A percentile compares a stretch with the other conserved stretches of the same genome.
Conservation (phyloP, 2,329 filamentous ascomycete genomes). For the Colletotrichum viniferum region DNA sequence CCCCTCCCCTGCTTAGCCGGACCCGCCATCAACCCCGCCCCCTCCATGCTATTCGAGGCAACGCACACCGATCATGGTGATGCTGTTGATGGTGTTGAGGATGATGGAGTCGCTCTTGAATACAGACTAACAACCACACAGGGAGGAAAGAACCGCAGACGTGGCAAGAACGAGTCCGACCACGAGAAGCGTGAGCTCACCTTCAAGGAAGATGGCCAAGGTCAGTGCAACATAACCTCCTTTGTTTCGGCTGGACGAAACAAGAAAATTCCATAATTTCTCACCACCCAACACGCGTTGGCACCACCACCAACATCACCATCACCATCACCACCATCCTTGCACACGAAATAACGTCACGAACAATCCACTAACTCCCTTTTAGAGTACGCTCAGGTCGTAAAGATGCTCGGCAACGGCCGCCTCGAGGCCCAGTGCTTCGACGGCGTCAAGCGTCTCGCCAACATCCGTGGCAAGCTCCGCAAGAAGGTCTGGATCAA, state of each 20-base stretch:
- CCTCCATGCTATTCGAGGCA: constrained; percentile 13
- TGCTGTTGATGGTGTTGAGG: not conserved
- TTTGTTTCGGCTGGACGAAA: not conserved
- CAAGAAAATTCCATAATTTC: not conserved
- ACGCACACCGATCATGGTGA: constrained; percentile 8
- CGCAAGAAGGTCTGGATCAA: constrained; percentile 99
- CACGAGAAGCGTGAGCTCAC: constrained; percentile 98
- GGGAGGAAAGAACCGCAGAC: constrained; percentile 98
- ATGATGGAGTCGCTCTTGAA: not conserved
- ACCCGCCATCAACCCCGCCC: constrained; percentile 23
- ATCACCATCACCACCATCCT: too few species aligned
- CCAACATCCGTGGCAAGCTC: constrained; percentile 82
- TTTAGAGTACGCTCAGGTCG: constrained; percentile 85
- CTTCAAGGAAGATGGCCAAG: constrained; percentile 98
- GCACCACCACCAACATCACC: not conserved
- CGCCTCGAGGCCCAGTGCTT: constrained; percentile 94
- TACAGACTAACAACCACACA: constrained; percentile 41
- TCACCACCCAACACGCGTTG: not conserved
- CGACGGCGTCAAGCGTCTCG: constrained; percentile 83
- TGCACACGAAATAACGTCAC: not conserved
- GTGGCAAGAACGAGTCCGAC: constrained; percentile 99
- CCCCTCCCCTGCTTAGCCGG: constrained; percentile 14
- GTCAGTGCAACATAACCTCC: constrained; percentile 39
- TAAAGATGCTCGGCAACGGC: constrained; percentile 97
- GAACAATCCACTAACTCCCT: not conserved